Evolutionary conservation across 805 yeast genomes (phyloP).

Genomic region (Metschnikowia dekortorum): DNA sequence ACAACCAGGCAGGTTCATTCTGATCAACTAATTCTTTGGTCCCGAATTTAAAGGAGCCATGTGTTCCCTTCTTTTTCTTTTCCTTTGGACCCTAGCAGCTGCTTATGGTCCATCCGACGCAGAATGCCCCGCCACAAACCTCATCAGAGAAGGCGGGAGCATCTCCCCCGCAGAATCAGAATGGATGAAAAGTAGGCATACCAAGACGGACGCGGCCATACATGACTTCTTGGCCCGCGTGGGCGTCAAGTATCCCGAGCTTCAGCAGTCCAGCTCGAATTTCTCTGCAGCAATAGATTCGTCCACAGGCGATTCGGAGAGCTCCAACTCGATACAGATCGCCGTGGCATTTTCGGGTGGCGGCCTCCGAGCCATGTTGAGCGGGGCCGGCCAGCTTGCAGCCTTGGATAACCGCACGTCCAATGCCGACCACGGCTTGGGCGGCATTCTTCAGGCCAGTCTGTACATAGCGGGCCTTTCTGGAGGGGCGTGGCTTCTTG

Average conservation of each 20-base stretch:
- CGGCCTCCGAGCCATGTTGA: slow-evolving; percentile 36
- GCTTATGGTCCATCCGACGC: slow-evolving; percentile 58
- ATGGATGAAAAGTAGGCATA: slow-evolving; percentile 42
- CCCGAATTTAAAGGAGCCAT: background rate
- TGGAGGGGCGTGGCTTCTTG: slow-evolving; percentile 82
- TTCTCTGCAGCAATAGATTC: background rate
- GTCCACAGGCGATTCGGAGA: no score
- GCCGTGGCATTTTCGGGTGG: slow-evolving; percentile 35
- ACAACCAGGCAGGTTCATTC: no score
- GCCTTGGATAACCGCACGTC: slow-evolving; percentile 16
- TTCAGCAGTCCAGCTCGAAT: background rate
- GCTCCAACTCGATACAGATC: slow-evolving; percentile 15
- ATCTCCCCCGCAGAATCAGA: slow-evolving; percentile 44
- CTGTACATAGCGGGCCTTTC: slow-evolving; percentile 74
- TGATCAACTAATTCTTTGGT: no score
- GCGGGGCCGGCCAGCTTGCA: slow-evolving; percentile 16
- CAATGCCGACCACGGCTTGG: slow-evolving; percentile 43
- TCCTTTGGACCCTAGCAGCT: background rate
- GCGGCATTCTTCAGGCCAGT: slow-evolving; percentile 68
- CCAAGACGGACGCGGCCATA: slow-evolving; percentile 14
- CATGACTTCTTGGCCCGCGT: slow-evolving; percentile 7
- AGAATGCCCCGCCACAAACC: slow-evolving; percentile 42
- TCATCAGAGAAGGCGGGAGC: slow-evolving; percentile 44
- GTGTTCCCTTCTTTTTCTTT: background rate
- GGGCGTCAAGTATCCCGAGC: slow-evolving; percentile 6